Base-by-base conservation (phyloP, 1,139 yeast species). In the Pichia sp. region DNA sequence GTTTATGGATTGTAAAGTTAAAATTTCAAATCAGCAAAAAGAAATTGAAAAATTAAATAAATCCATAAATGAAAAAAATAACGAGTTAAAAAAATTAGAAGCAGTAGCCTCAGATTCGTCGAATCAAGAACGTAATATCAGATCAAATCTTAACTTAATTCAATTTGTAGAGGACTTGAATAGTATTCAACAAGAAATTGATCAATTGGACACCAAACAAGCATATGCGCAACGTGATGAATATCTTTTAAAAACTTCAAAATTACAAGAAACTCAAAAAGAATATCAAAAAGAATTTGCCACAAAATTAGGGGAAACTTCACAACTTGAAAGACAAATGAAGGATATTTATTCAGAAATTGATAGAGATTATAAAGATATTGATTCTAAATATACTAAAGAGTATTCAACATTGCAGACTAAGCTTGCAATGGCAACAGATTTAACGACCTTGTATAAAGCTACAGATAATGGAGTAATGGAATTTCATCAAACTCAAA, bases 391-490 rank as follows among this genome's bases (percentile, higher is more conserved):
- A 25, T 87, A 83, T 59, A 80, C 80, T 41, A 71, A 74, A 47
- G 94, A 87, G 52, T 80, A 87, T 75, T 78, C 89, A 27, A 79
- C 79, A 56, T 68, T 89, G 34, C 92, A 87, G 55, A 83, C 96
- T 0, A 83, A 83, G 49, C 63, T 81, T 31, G 74, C 87, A 40
- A 85, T 87, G n/a, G 82, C 87, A 8, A 87, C 85, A 48, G 99
- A 94, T 65, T 69, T 94, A 41, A 82, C 74, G 23, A 83, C 85
- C 1, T 89, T 89, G 58, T 77, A 89, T 11, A 86, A 81, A 55
- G 96, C 96, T 0, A 70, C 94, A 41, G 98, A 94, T 58, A 79
- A 79, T 54, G 96, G 97, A 0, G 90, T 94, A 42, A 90, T 94
- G 96, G 82, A 82, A 57, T 92, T 80, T 59, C 99, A 94, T 61